Percentiles rank a stretch among this genome's conserved stretches.
Evolutionary conservation across 179 eudicot genomes (phyloP).

Genomic region (Beta macrorhiza): DNA sequence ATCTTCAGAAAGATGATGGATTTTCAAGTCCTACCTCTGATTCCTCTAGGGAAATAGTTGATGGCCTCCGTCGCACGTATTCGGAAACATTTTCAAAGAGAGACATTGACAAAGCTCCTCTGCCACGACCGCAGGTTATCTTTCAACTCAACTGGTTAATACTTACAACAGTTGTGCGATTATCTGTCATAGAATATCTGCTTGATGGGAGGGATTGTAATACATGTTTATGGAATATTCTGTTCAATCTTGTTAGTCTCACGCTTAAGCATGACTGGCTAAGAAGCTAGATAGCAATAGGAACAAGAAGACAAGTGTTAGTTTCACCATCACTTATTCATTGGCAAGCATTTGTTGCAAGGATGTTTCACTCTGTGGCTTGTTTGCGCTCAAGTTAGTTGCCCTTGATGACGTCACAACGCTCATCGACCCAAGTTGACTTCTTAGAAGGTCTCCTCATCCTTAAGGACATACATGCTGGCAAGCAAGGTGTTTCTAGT

Average conservation of each 20-base stretch:
- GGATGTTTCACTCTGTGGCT: background rate
- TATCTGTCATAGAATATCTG: background rate
- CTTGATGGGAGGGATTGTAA: background rate
- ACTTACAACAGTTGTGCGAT: background rate
- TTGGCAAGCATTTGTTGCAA: background rate
- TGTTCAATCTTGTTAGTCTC: background rate
- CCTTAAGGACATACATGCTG: background rate
- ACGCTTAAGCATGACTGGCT: background rate
- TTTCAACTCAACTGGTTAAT: constrained; percentile 4
- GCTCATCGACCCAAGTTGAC: background rate
- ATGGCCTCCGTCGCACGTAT: constrained; percentile 30
- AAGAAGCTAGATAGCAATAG: background rate
- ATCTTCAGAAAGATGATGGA: constrained; percentile 51
- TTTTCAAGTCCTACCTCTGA: constrained; percentile 50
- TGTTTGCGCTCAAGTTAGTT: background rate
- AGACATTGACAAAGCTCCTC: constrained; percentile 35
- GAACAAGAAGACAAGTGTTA: background rate
- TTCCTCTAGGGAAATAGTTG: constrained; percentile 40
- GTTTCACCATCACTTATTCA: background rate
- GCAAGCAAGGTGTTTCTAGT: background rate
- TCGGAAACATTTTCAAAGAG: constrained; percentile 35
- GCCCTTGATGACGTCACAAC: background rate
- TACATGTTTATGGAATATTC: background rate
- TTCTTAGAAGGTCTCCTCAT: background rate
- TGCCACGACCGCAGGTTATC: constrained; percentile 54